A percentile compares a stretch with the other conserved stretches of the same genome.
Conservation (phyloP, 2,329 filamentous ascomycete species). For the Cladosporium velox region DNA sequence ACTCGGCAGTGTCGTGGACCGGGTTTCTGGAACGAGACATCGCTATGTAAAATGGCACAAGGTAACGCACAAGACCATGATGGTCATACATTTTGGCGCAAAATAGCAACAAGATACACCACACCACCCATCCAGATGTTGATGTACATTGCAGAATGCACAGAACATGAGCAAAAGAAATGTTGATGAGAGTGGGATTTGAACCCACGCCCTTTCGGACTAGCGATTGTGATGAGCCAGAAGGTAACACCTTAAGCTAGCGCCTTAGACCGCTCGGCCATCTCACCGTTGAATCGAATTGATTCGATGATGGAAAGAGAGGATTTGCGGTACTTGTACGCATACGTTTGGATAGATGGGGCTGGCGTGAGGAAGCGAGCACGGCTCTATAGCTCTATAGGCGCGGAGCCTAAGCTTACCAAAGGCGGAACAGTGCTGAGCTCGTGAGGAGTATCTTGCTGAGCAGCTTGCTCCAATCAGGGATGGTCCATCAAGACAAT, state of each 20-base stretch:
- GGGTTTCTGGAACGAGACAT: too few species aligned
- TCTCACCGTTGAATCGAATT: conserved; percentile 11
- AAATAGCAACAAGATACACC: too few species aligned
- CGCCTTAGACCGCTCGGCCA: conserved; percentile 32
- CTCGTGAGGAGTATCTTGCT: background rate
- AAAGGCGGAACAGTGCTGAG: background rate
- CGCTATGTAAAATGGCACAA: too few species aligned
- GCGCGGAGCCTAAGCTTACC: background rate
- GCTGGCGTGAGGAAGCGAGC: background rate
- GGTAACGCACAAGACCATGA: background rate
- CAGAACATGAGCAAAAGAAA: conserved; percentile 15
- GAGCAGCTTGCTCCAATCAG: background rate
- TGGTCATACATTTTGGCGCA: background rate
- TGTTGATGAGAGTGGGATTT: conserved; percentile 33
- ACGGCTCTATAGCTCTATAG: too few species aligned
- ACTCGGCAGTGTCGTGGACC: too few species aligned
- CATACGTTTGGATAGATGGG: background rate
- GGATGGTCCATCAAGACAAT: background rate
- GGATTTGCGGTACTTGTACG: background rate
- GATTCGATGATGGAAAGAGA: background rate
- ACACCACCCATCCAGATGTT: too few species aligned
- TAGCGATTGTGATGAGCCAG: conserved; percentile 25
- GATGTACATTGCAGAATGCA: too few species aligned
- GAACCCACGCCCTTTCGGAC: conserved; percentile 28
- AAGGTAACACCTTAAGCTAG: conserved; percentile 30